Evolutionary conservation across 2,329 filamentous ascomycete genomes (phyloP).

Genomic region (Colletotrichum endophyticum): DNA sequence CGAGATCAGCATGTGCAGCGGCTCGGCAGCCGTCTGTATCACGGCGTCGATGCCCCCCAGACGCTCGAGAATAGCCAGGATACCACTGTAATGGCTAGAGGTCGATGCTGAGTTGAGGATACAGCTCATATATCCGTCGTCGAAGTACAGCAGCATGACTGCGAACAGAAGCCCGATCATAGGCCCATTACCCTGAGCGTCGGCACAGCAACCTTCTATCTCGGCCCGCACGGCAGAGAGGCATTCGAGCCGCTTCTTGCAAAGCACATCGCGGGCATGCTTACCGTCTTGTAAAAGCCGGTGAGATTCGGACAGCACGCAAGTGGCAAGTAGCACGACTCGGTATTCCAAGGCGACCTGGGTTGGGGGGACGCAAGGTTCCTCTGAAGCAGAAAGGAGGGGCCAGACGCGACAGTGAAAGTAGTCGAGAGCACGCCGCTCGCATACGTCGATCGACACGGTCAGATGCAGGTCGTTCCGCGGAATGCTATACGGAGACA

Average conservation of each 20-base stretch:
- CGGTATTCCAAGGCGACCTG: slow-evolving; percentile 34
- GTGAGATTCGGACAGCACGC: slow-evolving; percentile 35
- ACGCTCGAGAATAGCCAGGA: slow-evolving; percentile 37
- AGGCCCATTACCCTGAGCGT: slow-evolving; percentile 14
- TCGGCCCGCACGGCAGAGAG: slow-evolving; percentile 36
- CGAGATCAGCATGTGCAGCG: slow-evolving; percentile 43
- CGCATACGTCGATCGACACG: neutral
- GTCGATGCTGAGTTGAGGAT: slow-evolving; percentile 9
- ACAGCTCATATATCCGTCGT: slow-evolving; percentile 42
- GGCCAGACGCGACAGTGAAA: slow-evolving; percentile 39
- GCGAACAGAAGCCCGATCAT: slow-evolving; percentile 35
- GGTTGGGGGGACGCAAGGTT: slow-evolving; percentile 33
- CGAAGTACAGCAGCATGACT: slow-evolving; percentile 46
- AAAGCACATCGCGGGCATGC: slow-evolving; percentile 27
- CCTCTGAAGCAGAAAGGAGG: slow-evolving; percentile 29
- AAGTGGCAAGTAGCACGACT: slow-evolving; percentile 35
- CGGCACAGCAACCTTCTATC: slow-evolving; percentile 34
- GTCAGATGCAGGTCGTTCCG: slow-evolving; percentile 20
- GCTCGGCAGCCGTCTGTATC: slow-evolving; percentile 28
- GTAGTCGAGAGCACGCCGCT: slow-evolving; percentile 35
- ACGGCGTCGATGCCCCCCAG: slow-evolving; percentile 31
- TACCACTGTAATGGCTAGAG: slow-evolving; percentile 36
- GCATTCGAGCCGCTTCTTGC: slow-evolving; percentile 25
- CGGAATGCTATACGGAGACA: slow-evolving; percentile 27
- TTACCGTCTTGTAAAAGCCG: slow-evolving; percentile 33